A percentile compares a stretch with the other conserved stretches of the same genome.
Conservation (phyloP, 345 rosid genomes). For the Heritiera littoralis region DNA sequence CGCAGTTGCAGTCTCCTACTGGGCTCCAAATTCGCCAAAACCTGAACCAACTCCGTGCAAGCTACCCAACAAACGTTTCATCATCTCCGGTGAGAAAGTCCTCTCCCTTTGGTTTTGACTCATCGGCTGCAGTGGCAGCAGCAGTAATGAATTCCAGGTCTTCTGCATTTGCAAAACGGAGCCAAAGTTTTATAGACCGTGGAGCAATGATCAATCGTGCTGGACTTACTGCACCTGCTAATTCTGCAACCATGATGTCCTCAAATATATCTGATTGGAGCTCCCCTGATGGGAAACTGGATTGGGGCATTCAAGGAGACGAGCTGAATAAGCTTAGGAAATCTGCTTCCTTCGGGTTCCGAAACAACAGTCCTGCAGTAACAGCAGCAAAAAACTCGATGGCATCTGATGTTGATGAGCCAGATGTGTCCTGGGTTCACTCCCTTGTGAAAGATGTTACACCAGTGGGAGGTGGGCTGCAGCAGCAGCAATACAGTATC, state of each 20-base stretch:
- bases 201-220: conserved; percentile 40
- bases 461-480: conserved; percentile 37
- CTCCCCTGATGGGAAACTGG: conserved; percentile 76
- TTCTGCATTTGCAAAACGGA: conserved; percentile 81
- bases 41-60: conserved; percentile 65
- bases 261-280: conserved; percentile 71
- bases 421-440: conserved; percentile 94
- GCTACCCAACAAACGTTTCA: conserved; percentile 49
- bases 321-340: conserved; percentile 82
- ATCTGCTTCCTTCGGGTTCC: conserved; percentile 76
- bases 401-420: conserved; percentile 51
- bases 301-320: conserved; percentile 90
- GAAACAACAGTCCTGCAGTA: conserved; percentile 43
- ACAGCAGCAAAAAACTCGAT: conserved; percentile 28
- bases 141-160: conserved; percentile 92
- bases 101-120: conserved; percentile 60
- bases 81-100: conserved; percentile 62
- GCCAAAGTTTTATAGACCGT: conserved; percentile 87
- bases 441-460: conserved; percentile 76
- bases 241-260: conserved; percentile 46
- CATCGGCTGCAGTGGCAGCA: conserved; percentile 86
- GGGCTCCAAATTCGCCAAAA: conserved; percentile 67
- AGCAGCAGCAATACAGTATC: conserved; percentile 38
- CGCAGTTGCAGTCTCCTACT: conserved; percentile 67
- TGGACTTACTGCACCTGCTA: conserved; percentile 50